Evolutionary conservation across 2,329 filamentous ascomycete species (phyloP).

Genomic region (Fusarium sp.): DNA sequence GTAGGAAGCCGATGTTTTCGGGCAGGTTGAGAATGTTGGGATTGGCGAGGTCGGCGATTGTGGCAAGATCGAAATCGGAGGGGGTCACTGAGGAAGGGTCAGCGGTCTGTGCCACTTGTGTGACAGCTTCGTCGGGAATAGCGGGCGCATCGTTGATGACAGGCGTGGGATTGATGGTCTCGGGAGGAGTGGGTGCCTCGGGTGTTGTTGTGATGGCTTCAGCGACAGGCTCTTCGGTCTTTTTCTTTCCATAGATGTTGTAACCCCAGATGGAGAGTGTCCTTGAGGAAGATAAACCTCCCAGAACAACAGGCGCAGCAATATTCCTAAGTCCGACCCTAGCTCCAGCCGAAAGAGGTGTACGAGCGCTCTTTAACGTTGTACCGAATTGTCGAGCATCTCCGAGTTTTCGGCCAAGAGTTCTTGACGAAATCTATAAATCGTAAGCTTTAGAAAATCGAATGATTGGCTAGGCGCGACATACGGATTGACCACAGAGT

Average conservation of each 20-base stretch:
- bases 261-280: slow-evolving; percentile 55
- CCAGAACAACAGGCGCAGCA: slow-evolving; percentile 50
- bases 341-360: slow-evolving; percentile 40
- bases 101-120: slow-evolving; percentile 34
- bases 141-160: slow-evolving; percentile 32
- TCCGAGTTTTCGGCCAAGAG: slow-evolving; percentile 50
- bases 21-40: slow-evolving; percentile 70
- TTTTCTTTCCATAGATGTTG: slow-evolving; percentile 47
- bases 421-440: slow-evolving; percentile 46
- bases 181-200: slow-evolving; percentile 37
- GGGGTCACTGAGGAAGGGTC: slow-evolving; percentile 44
- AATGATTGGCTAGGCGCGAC: slow-evolving; percentile 1
- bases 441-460: slow-evolving; percentile 15
- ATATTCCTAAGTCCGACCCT: slow-evolving; percentile 42
- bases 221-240: slow-evolving; percentile 41
- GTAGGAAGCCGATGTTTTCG: slow-evolving; percentile 85
- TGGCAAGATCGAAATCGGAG: slow-evolving; percentile 53
- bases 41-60: slow-evolving; percentile 54
- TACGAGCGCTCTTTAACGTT: slow-evolving; percentile 44
- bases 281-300: slow-evolving; percentile 51
- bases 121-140: slow-evolving; percentile 39
- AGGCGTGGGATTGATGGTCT: slow-evolving; percentile 28
- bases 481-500: slow-evolving; percentile 50
- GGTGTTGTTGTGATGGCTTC: slow-evolving; percentile 36
- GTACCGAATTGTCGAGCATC: slow-evolving; percentile 56